Conservation (phyloP, 768 basidiomycete genomes). For the Xerocomellus amylosporus region DNA sequence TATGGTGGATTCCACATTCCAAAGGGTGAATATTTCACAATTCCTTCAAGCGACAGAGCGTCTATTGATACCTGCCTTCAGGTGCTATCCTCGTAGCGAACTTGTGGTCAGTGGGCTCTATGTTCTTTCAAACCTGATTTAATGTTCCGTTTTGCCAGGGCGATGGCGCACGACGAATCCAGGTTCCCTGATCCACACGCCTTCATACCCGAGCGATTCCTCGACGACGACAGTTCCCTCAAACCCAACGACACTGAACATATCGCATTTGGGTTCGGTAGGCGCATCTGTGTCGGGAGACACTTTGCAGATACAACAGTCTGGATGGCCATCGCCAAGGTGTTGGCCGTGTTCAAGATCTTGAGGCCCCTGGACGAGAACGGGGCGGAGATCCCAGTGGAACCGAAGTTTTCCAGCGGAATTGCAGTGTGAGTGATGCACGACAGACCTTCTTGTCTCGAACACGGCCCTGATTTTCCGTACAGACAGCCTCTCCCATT, state of each 20-base stretch:
- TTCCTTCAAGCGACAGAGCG: background rate
- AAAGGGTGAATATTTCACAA: too few relatives aligned
- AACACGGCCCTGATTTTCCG: background rate
- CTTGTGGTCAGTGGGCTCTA: background rate
- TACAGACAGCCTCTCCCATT: conserved; percentile 3
- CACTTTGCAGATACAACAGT: conserved; percentile 16
- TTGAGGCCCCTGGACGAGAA: background rate
- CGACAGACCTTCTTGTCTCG: background rate
- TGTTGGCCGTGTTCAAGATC: conserved; percentile 6
- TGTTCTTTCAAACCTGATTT: background rate
- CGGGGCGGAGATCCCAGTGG: conserved; percentile 10
- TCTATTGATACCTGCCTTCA: background rate
- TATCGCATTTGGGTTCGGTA: conserved; percentile 22
- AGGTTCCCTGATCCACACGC: too few relatives aligned
- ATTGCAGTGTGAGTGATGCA: conserved; percentile 2
- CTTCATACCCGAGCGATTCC: conserved; percentile 21
- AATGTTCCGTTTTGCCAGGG: background rate
- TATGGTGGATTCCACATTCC: conserved; percentile 20
- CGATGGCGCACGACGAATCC: background rate
- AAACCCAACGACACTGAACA: background rate
- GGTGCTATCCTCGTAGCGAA: conserved; percentile 2
- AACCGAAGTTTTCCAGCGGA: conserved; percentile 13
- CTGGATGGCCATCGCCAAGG: conserved; percentile 9
- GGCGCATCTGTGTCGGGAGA: conserved; percentile 23
- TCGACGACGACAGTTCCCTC: conserved; percentile 23